phyloP scores from a whole-genome alignment of 179 eudicot genomes.

The Pouteria campechiana region DNA sequence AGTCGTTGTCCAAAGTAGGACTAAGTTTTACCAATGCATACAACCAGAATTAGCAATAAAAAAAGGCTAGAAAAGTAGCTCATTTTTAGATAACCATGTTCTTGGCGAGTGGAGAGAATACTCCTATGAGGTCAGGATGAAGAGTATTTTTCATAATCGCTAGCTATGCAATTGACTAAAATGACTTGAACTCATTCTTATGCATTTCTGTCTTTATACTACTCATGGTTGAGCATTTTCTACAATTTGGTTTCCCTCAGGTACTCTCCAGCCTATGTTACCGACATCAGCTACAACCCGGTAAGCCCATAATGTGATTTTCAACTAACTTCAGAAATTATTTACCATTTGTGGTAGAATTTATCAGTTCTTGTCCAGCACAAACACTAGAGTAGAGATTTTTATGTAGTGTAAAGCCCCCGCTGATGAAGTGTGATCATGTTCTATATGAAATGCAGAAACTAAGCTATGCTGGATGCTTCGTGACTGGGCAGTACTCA shows the following conservation, averaged over 20 bases:
- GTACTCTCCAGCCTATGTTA: conserved; percentile 56
- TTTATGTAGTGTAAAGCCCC: conserved; percentile 1
- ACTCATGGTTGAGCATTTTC: neutral
- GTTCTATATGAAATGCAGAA: conserved; percentile 42
- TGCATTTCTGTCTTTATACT: neutral
- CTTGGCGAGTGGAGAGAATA: too few relatives aligned
- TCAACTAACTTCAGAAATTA: neutral
- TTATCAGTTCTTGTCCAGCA: neutral
- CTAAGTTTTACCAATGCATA: too few relatives aligned
- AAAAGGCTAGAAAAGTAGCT: too few relatives aligned
- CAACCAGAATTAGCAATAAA: too few relatives aligned
- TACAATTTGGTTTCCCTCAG: conserved; percentile 9
- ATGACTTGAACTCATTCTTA: too few relatives aligned
- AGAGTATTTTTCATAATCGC: too few relatives aligned
- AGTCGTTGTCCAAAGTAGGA: too few relatives aligned
- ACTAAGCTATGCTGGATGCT: conserved; percentile 53
- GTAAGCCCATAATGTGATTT: conserved; percentile 10
- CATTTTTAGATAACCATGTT: too few relatives aligned
- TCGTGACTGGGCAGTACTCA: conserved; percentile 53
- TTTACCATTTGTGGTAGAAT: neutral
- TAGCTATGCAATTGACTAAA: too few relatives aligned
- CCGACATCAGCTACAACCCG: conserved; percentile 48
- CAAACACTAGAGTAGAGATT: neutral
- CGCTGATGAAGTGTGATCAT: neutral
- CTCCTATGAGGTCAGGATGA: too few relatives aligned